Conservation (phyloP, 2,329 filamentous ascomycete genomes). For the Botrytis byssoidea region DNA sequence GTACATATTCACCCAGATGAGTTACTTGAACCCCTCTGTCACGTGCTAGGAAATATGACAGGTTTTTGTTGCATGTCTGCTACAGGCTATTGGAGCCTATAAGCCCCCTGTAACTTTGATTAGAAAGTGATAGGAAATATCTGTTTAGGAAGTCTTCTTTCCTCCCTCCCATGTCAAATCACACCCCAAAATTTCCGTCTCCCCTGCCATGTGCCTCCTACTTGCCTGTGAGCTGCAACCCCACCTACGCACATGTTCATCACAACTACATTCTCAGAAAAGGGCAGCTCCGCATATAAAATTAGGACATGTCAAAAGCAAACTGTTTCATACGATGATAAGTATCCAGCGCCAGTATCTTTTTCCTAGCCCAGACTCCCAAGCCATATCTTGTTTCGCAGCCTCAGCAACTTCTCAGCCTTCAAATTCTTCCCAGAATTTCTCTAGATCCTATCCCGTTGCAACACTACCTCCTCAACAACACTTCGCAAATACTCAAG, state of each 20-base stretch:
- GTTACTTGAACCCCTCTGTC: not conserved
- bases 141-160: not conserved
- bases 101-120: not conserved
- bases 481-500: not conserved
- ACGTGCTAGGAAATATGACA: not conserved
- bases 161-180: not conserved
- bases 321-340: not conserved
- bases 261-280: not conserved
- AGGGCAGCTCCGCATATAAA: not conserved
- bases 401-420: not conserved
- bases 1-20: not conserved
- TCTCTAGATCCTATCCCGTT: not conserved
- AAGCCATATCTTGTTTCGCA: not conserved
- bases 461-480: not conserved
- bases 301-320: not conserved
- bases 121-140: accelerated
- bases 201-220: not conserved
- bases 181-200: not conserved
- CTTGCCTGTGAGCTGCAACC: not conserved
- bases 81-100: not conserved
- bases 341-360: not conserved
- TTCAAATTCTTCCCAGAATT: not conserved
- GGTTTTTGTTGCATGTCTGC: not conserved
- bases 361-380: not conserved
- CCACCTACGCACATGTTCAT: not conserved